Percentiles rank a stretch among this genome's conserved stretches.
These are phyloP conservation scores for Arabidopsis hybrid DNA, from an alignment of 441 rosid genomes.

Conservation along the genomic window DNA sequence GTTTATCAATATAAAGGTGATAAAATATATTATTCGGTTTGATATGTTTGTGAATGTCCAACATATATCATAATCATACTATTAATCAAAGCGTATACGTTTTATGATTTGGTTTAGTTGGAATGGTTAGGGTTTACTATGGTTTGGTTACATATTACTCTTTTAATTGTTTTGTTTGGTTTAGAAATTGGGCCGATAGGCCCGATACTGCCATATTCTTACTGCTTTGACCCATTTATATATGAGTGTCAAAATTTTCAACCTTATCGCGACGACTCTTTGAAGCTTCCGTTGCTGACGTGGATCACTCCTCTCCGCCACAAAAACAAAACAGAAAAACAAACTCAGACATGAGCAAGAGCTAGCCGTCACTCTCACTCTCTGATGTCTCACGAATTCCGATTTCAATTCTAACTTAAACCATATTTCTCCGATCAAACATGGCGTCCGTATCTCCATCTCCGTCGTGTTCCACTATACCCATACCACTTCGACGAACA, in stretches of 20 bases:
- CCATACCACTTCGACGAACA: constrained; percentile 26
- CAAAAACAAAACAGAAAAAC: not conserved
- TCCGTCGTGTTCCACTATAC: constrained; percentile 45
- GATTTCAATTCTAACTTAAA: constrained; percentile 5
- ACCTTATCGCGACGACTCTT: constrained; percentile 36
- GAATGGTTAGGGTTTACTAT: not conserved
- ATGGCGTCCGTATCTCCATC: constrained; percentile 48
- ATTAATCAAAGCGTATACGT: not conserved
- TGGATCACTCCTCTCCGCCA: constrained; percentile 35
- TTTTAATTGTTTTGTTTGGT: no score
- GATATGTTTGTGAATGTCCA: constrained; percentile 13
- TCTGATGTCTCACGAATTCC: constrained; percentile 26
- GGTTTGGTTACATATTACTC: no score
- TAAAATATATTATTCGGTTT: not conserved
- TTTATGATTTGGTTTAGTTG: not conserved
- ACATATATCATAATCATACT: not conserved
- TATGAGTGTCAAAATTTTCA: not conserved
- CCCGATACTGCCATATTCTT: not conserved
- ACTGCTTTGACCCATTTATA: not conserved
- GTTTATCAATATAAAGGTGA: not conserved
- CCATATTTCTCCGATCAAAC: constrained; percentile 14
- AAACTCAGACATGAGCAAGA: not conserved
- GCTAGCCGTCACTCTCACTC: constrained; percentile 18
- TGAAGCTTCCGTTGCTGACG: constrained; percentile 6
- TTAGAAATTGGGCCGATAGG: not conserved